Conservation (phyloP, 1,284 basidiomycete species). For the Boletus sp. region DNA sequence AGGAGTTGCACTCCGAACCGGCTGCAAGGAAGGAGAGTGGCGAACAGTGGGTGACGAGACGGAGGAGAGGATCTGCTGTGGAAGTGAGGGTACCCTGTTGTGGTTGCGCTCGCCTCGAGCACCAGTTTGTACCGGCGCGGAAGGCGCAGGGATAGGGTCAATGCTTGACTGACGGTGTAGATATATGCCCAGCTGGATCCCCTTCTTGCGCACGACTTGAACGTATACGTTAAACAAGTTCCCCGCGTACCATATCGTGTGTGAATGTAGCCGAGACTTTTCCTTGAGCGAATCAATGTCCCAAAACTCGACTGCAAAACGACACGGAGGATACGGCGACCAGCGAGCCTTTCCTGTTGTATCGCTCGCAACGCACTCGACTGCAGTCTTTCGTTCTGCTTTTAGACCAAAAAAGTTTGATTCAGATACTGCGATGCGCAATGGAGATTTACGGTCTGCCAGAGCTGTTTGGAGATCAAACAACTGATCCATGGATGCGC, state of each 20-base stretch:
- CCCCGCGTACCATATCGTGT: conserved; percentile 77
- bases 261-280: conserved; percentile 74
- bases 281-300: conserved; percentile 79
- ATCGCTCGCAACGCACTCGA: conserved; percentile 41
- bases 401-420: conserved; percentile 64
- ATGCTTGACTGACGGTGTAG: conserved; percentile 80
- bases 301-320: conserved; percentile 90
- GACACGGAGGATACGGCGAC: conserved; percentile 69
- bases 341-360: conserved; percentile 45
- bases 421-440: conserved; percentile 39
- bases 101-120: conserved; percentile 22
- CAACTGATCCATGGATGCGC: conserved; percentile 51
- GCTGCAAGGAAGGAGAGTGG: conserved; percentile 44
- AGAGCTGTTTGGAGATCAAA: conserved; percentile 37
- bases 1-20: conserved; percentile 41
- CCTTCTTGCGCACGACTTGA: conserved; percentile 74
- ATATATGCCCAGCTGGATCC: conserved; percentile 83
- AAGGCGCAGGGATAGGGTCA: conserved; percentile 54
- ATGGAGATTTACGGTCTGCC: conserved; percentile 27
- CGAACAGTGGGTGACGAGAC: conserved; percentile 31
- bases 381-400: conserved; percentile 40
- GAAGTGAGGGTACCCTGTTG: conserved; percentile 28
- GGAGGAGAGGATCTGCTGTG: conserved; percentile 22
- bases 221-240: conserved; percentile 85
- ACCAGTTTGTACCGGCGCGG: conserved; percentile 17